Base-by-base conservation (phyloP, 1,284 basidiomycete genomes). In the Peniophora sp. region DNA sequence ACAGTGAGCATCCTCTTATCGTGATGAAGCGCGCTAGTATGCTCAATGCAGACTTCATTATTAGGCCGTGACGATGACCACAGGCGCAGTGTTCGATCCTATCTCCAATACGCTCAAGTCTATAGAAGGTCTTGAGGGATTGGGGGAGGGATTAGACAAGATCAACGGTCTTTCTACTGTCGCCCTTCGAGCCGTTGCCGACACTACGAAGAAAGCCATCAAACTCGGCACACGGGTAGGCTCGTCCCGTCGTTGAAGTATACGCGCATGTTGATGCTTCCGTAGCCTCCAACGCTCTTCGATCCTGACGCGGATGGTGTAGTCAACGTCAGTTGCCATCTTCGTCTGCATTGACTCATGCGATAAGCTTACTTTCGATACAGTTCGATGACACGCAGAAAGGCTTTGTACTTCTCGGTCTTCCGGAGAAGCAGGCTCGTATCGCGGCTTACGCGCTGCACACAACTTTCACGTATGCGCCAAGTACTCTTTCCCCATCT, bases 251-350 rank as follows among this genome's bases (percentile, higher is more conserved):
- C 37, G 27, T n/a, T 17, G 24, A 20, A 20, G 43, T 20, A 23
- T 24, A 22, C 18, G 22, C 43, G 11, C 9, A 12, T 43, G 41
- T 37, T 15, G 34, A 34, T 34, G 9, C 15, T 17, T 22, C 24
- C 46, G 42, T 34, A 64, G 61, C 55, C 55, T 12, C 62, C 62
- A 2, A 64, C 62, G 10, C 61, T 64, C 51, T 64, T 64, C 52
- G 60, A 64, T 43, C 51, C 55, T 5, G 57, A 60, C 47, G 60
- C 53, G 17, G 57, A 61, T 50, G 61, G 62, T 14, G 48, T 60
- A n/a, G 62, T 63, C 5, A 54, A 45, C 43, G 43, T 45, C 6
- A 5, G 43, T 45, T 22, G 8, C 22, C 43, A 9, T 8, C 20
- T 41, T 9, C 20, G 43, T 45, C 18, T 45, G 5, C 22, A 9